These are phyloP conservation scores for Rhizoclosmatium sp. DNA, from an alignment of 192 early-diverging fungal genomes.

Conservation along the genomic window DNA sequence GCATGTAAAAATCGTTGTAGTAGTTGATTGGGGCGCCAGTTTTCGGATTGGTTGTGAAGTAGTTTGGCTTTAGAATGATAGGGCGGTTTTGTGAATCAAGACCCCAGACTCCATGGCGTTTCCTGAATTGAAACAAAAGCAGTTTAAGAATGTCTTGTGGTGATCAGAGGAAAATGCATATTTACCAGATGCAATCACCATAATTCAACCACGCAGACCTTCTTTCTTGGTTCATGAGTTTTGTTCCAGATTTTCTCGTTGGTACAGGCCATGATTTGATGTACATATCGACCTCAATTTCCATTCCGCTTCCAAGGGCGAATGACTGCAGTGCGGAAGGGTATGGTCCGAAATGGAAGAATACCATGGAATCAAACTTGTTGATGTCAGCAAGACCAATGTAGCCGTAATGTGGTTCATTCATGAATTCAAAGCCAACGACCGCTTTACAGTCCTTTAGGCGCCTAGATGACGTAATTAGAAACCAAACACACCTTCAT, in stretches of 20 bases:
- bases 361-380: conserved; percentile 68
- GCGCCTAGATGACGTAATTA: conserved; percentile 50
- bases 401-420: conserved; percentile 79
- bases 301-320: conserved; percentile 75
- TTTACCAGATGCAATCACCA: conserved; percentile 72
- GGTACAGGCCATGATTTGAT: conserved; percentile 81
- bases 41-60: conserved; percentile 72
- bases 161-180: not conserved
- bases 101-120: conserved; percentile 79
- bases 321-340: conserved; percentile 80
- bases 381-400: conserved; percentile 70
- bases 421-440: conserved; percentile 83
- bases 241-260: conserved; percentile 60
- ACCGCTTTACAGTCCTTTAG: conserved; percentile 70
- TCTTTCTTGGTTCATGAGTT: conserved; percentile 64
- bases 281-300: conserved; percentile 76
- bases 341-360: conserved; percentile 73
- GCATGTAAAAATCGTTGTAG: conserved; percentile 74
- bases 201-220: conserved; percentile 70
- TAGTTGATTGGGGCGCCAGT: conserved; percentile 68
- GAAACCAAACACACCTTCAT: not conserved
- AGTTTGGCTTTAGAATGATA: conserved; percentile 60
- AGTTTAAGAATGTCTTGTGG: too few relatives aligned
- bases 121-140: conserved; percentile 43
- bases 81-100: conserved; percentile 59